phyloP scores from a whole-genome alignment of 2,329 filamentous ascomycete genomes.

The Cercospora brassicicola region DNA sequence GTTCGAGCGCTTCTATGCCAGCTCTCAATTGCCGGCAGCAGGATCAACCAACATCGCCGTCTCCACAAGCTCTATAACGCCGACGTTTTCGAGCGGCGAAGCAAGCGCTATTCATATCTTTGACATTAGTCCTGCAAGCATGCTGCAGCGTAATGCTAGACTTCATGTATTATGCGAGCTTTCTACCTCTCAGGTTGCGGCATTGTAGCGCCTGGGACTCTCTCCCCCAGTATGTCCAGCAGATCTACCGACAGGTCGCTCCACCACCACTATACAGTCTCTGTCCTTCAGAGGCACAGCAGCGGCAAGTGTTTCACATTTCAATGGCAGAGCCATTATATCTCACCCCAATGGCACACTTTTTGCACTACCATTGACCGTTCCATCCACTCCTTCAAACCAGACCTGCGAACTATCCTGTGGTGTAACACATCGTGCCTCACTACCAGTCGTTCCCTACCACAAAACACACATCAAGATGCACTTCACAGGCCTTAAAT shows the following conservation, averaged over 20 bases:
- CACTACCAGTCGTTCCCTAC: slow-evolving; percentile 2
- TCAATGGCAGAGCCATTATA: slow-evolving; percentile 12
- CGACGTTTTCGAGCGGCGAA: slow-evolving; percentile 5
- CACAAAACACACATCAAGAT: slow-evolving; percentile 16
- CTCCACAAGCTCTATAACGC: not conserved
- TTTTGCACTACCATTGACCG: slow-evolving; percentile 9
- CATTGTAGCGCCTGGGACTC: not conserved
- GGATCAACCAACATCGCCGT: slow-evolving; percentile 7
- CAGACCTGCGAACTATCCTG: slow-evolving; percentile 11
- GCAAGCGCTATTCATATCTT: slow-evolving; percentile 9
- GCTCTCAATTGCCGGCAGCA: slow-evolving; percentile 8
- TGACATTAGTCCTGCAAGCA: slow-evolving; percentile 5
- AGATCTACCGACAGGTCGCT: slow-evolving; percentile 7
- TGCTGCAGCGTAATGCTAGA: not conserved
- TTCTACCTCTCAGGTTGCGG: slow-evolving; percentile 4
- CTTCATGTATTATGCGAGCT: not conserved
- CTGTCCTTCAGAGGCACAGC: slow-evolving; percentile 24
- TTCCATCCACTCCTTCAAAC: slow-evolving; percentile 16
- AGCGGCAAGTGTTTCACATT: slow-evolving; percentile 18
- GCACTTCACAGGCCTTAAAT: slow-evolving; percentile 10
- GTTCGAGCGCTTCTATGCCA: slow-evolving; percentile 6
- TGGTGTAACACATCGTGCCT: slow-evolving; percentile 14
- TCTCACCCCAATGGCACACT: slow-evolving; percentile 16
- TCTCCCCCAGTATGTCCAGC: not conserved
- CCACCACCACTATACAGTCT: not conserved